Conservation (phyloP, 331 rosid genomes). For the Quercus lobata region DNA sequence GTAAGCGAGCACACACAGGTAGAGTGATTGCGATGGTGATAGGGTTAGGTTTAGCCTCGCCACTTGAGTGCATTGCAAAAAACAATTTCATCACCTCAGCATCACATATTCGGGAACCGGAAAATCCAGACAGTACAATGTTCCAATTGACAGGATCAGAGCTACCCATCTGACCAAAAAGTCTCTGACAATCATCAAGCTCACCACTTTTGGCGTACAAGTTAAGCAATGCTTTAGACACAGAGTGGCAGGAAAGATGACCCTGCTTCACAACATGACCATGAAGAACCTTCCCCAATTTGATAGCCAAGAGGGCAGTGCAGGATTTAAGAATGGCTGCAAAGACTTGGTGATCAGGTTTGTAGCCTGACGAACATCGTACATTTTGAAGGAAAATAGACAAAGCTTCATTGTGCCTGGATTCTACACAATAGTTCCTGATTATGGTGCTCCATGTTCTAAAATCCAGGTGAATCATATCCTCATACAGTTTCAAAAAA, state of each 20-base stretch:
- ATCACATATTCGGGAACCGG: constrained; percentile 36
- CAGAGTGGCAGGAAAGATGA: constrained; percentile 50
- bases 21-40: constrained; percentile 61
- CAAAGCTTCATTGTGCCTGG: constrained; percentile 49
- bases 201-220: constrained; percentile 76
- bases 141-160: constrained; percentile 54
- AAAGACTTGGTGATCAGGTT: constrained; percentile 46
- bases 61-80: constrained; percentile 45
- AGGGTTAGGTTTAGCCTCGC: constrained; percentile 55
- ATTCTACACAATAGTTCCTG: constrained; percentile 35
- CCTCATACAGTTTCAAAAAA: background rate
- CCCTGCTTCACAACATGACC: constrained; percentile 59
- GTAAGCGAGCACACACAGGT: constrained; percentile 66
- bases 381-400: constrained; percentile 41
- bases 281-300: constrained; percentile 62
- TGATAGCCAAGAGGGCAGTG: constrained; percentile 45
- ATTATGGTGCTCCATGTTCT: constrained; percentile 40
- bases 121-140: constrained; percentile 69
- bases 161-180: constrained; percentile 50
- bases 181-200: constrained; percentile 48
- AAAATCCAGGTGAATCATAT: constrained; percentile 38
- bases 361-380: constrained; percentile 23
- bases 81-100: constrained; percentile 31
- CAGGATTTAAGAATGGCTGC: constrained; percentile 65
- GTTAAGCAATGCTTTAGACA: constrained; percentile 71